Base-by-base conservation (phyloP, 2,329 filamentous ascomycete species). In the Ophiostoma ulmi region DNA sequence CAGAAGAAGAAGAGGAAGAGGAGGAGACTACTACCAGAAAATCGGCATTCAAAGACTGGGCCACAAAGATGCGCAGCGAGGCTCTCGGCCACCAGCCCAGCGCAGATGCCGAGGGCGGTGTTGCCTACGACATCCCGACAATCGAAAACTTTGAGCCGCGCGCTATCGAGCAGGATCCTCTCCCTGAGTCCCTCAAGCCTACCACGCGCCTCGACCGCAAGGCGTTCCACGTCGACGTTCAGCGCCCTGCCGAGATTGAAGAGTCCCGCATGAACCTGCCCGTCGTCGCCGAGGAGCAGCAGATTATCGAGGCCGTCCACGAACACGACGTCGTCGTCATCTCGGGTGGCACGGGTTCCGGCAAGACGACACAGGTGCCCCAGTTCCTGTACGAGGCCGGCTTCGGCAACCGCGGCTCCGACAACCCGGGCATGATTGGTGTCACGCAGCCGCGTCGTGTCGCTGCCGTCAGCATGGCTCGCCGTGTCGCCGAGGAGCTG, bases 221-320 rank as follows among this genome's bases (percentile, higher is more conserved):
- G 76, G 91, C 90, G 0, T 94, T 88, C 77, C 90, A 89, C 72
- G 90, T 97, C 1, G 79, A 86, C 1, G 89, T 97, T 2, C 81
- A 86, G 55, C 87, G 95, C 71, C 82, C 86, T 0, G 81, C 88
- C 5, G 89, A 91, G 22, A 91, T 98, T 31, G 92, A 97, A 78
- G 86, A 90, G 67, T 87, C 90, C 13, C 88, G 95, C 14, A 79
- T 96, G 66, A 88, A 91, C 70, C 84, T 99, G 20, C 95, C 95
- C 0, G 92, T 99, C 0, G 93, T 98, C 1, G 92, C 92, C 1
- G 94, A 98, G 78, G 95, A 99, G 79, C 95, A 99, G 78, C 93
- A 91, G 76, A 94, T 99, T 39, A 98, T 99, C 94, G 95, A 99
- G 80, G 93, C 94, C 0, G 93, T 99, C 67, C 91, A 97, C 79